A percentile compares a stretch with the other conserved stretches of the same genome.
These are phyloP conservation scores for Myxozyma nipponensis DNA, from an alignment of 805 yeast genomes.

Conservation along the genomic window DNA sequence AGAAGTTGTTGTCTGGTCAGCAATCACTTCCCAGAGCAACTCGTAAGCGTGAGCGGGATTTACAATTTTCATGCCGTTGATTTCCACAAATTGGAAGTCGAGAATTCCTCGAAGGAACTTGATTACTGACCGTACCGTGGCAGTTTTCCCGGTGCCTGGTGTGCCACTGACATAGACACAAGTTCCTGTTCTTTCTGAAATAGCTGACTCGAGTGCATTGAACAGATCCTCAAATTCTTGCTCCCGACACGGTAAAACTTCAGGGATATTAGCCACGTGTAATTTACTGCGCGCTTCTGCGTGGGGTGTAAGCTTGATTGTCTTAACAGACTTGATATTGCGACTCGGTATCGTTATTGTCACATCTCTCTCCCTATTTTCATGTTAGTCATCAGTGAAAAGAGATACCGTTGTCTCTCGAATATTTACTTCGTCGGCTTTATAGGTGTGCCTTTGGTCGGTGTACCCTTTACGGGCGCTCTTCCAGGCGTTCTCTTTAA, in stretches of 20 bases:
- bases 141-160: conserved; percentile 97
- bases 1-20: conserved; percentile 53
- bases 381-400: too few relatives aligned
- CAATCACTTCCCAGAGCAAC: conserved; percentile 70
- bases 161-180: conserved; percentile 92
- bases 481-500: background rate
- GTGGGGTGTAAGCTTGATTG: conserved; percentile 24
- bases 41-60: conserved; percentile 81
- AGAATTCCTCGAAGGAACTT: conserved; percentile 53
- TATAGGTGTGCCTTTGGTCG: too few relatives aligned
- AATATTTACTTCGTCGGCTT: too few relatives aligned
- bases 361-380: background rate
- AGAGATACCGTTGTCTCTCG: too few relatives aligned
- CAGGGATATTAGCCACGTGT: conserved; percentile 42
- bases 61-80: conserved; percentile 83
- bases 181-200: conserved; percentile 67
- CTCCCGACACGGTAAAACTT: conserved; percentile 78
- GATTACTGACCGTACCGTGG: conserved; percentile 83
- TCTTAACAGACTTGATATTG: conserved; percentile 8
- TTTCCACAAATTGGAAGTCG: conserved; percentile 71
- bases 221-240: conserved; percentile 71
- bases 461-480: too few relatives aligned
- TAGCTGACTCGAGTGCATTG: conserved; percentile 64
- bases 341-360: conserved; percentile 27
- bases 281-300: conserved; percentile 33